Percentiles rank a stretch among this genome's conserved stretches.
These are phyloP conservation scores for Excoecaria cochinchinensis DNA, from an alignment of 345 rosid species.

Conservation along the genomic window DNA sequence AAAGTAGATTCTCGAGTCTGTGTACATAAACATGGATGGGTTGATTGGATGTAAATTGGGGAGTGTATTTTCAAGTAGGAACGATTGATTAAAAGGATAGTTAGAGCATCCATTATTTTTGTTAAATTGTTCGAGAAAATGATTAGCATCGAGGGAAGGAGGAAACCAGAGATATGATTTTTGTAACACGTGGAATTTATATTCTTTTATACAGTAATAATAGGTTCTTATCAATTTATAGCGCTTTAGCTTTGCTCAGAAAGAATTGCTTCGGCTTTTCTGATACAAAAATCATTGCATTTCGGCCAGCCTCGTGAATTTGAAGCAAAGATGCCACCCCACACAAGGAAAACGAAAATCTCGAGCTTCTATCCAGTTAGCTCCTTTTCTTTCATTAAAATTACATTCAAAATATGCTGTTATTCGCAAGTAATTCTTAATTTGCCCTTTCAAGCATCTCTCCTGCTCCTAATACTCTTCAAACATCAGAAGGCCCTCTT, in stretches of 20 bases:
- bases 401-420: too few relatives aligned
- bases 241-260: neutral
- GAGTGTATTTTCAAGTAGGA: neutral
- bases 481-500: too few relatives aligned
- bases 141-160: neutral
- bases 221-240: neutral
- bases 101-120: neutral
- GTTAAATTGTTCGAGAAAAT: neutral
- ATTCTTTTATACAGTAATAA: neutral
- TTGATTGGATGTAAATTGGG: neutral
- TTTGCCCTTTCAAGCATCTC: too few relatives aligned
- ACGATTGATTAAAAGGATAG: neutral
- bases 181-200: neutral
- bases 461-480: too few relatives aligned
- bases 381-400: too few relatives aligned
- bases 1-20: neutral
- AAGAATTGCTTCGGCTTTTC: neutral
- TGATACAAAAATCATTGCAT: neutral
- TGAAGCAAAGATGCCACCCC: neutral
- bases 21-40: neutral
- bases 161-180: neutral
- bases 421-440: too few relatives aligned
- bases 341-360: neutral
- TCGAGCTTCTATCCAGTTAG: too few relatives aligned
- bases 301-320: neutral